phyloP scores from a whole-genome alignment of 2,329 filamentous ascomycete species.

The Alternaria postmessia region DNA sequence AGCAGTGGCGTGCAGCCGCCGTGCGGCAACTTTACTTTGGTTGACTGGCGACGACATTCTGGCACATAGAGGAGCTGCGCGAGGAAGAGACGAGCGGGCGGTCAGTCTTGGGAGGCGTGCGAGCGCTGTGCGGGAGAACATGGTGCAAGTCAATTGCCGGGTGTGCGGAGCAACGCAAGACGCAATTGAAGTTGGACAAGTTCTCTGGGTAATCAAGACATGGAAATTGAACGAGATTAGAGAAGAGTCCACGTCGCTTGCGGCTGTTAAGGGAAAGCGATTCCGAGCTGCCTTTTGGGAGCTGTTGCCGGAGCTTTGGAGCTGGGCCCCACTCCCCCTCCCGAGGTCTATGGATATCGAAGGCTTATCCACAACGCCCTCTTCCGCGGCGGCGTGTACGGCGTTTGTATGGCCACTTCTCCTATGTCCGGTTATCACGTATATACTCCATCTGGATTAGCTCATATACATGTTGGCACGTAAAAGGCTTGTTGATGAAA shows the following conservation, averaged over 20 bases:
- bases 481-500: neutral
- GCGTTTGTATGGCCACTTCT: conserved; percentile 8
- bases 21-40: conserved; percentile 51
- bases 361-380: conserved; percentile 16
- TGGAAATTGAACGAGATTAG: neutral
- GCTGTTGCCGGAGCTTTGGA: conserved; percentile 12
- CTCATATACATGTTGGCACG: neutral
- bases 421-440: neutral
- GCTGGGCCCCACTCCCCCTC: conserved; percentile 11
- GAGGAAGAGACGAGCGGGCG: conserved; percentile 47
- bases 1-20: conserved; percentile 64
- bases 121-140: conserved; percentile 58
- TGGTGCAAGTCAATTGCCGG: conserved; percentile 36
- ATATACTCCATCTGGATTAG: neutral
- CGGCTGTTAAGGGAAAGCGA: conserved; percentile 26
- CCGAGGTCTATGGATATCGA: conserved; percentile 22
- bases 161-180: conserved; percentile 17
- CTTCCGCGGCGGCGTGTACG: conserved; percentile 6
- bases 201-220: neutral
- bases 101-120: conserved; percentile 54
- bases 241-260: conserved; percentile 14
- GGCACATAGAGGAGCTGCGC: conserved; percentile 46
- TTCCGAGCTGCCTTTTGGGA: conserved; percentile 20
- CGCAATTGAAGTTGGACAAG: neutral
- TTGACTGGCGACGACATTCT: conserved; percentile 51